These are phyloP conservation scores for Plasmodium malariae DNA, from an alignment of 169 alveolate species.

Conservation along the genomic window DNA sequence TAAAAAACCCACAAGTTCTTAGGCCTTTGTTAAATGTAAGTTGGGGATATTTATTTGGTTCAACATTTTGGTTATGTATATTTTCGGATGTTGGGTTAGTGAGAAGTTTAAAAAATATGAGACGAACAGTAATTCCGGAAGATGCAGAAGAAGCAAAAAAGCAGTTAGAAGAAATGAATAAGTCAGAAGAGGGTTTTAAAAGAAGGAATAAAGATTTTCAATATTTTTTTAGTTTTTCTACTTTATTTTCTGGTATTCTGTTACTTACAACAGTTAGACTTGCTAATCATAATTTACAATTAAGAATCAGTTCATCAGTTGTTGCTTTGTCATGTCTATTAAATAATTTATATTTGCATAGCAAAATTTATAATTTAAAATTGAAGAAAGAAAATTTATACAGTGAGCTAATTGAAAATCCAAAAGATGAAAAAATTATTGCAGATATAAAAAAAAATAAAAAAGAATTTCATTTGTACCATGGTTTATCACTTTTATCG, in stretches of 20 bases:
- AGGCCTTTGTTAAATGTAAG: slow-evolving; percentile 82
- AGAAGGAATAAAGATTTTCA: slow-evolving; percentile 55
- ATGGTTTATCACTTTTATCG: slow-evolving; percentile 49
- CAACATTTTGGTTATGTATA: slow-evolving; percentile 80
- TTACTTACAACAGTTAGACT: slow-evolving; percentile 54
- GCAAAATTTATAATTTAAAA: slow-evolving; percentile 28
- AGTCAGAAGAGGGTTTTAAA: slow-evolving; percentile 23
- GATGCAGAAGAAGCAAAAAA: slow-evolving; percentile 62
- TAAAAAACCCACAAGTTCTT: slow-evolving; percentile 72
- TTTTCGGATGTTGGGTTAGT: slow-evolving; percentile 65
- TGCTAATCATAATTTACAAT: slow-evolving; percentile 46
- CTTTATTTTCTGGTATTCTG: slow-evolving; percentile 58
- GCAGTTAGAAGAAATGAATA: slow-evolving; percentile 47
- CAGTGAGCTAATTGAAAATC: slow-evolving; percentile 30
- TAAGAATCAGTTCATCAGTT: slow-evolving; percentile 59
- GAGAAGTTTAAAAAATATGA: slow-evolving; percentile 29
- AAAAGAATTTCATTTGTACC: slow-evolving; percentile 54
- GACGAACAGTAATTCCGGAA: slow-evolving; percentile 22
- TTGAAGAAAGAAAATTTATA: slow-evolving; percentile 41
- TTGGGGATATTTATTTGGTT: slow-evolving; percentile 87
- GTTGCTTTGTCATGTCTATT: slow-evolving; percentile 46
- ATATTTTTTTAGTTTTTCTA: slow-evolving; percentile 69
- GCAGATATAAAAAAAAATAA: slow-evolving; percentile 59
- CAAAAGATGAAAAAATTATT: slow-evolving; percentile 9
- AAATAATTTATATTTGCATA: slow-evolving; percentile 52